Evolutionary conservation across 169 alveolate genomes (phyloP), one percentile per base, ranked within the genome.

Genomic region (Theileria annulata): DNA sequence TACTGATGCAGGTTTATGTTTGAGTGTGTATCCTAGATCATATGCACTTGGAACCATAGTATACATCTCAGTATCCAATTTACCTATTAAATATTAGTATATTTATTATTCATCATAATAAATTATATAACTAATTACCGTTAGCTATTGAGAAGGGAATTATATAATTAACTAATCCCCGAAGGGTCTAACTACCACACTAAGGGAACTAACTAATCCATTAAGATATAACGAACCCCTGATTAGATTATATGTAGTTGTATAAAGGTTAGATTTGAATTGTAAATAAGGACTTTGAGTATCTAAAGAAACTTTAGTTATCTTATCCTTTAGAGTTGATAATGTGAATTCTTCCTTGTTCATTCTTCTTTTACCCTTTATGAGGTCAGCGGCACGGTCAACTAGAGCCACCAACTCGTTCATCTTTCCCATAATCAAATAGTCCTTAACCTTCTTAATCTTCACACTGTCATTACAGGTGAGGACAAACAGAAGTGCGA

Each of bases 211-310:
- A n/a, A n/a, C n/a, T n/a, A n/a, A n/a, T n/a, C n/a, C n/a, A n/a
- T n/a, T n/a, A n/a, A n/a, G n/a, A n/a, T n/a, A n/a, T n/a, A 42
- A 13, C 31, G 23, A 27, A 68, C 76, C 79, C 51, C 59, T 82
- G 12, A 82, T 48, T 37, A 77, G 67, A 15, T 78, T 37, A 28
- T 68, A 56, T 35, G 64, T 69, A 21, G 71, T 42, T 0, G 76
- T 47, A 3, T 78, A 35, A 13, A 82, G 80, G 8, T 74, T 78
- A 51, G 89, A 82, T 12, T 54, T 67, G 70, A 75, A 70, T 48
- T 76, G 89, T 76, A 77, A 54, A 59, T 82, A 82, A 19, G 89
- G 89, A 31, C 86, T 82, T 10, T 77, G 64, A 35, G 48, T 56
- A 27, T 72, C 79, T 67, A 62, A 21, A 19, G 51, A 28, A 31